These are phyloP conservation scores for Calonectria hawksworthii DNA, from an alignment of 2,329 filamentous ascomycete species.

Conservation along the genomic window DNA sequence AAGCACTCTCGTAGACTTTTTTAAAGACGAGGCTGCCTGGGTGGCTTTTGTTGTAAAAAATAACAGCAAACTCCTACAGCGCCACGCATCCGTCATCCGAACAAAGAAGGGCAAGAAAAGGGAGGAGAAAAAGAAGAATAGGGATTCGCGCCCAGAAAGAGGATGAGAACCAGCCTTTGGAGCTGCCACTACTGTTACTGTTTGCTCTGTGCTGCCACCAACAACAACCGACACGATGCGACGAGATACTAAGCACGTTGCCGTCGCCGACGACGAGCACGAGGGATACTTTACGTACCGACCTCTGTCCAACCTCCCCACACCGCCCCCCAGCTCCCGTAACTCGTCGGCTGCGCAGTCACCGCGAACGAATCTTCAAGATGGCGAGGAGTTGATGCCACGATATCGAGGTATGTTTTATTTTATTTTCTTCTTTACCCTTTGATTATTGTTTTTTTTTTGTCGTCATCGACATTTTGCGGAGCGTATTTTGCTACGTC, in stretches of 20 bases:
- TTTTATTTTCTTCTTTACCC: neutral
- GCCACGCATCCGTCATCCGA: conserved; percentile 9
- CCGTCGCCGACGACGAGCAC: conserved; percentile 34
- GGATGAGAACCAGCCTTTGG: conserved; percentile 40
- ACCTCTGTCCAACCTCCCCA: conserved; percentile 77
- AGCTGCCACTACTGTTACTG: conserved; percentile 33
- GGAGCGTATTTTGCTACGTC: neutral
- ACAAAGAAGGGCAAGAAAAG: neutral
- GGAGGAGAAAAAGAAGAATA: neutral
- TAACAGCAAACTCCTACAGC: conserved; percentile 5
- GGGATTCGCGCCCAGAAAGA: conserved; percentile 25
- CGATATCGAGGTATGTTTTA: conserved; percentile 54
- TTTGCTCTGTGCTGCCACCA: conserved; percentile 30
- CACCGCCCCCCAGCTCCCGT: conserved; percentile 71
- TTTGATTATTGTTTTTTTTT: neutral
- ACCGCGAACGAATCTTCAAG: conserved; percentile 57
- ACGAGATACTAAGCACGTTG: conserved; percentile 38
- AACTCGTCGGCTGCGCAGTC: conserved; percentile 60
- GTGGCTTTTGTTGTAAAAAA: conserved; percentile 15
- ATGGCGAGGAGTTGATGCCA: conserved; percentile 59
- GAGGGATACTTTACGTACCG: conserved; percentile 75
- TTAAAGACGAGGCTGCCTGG: conserved; percentile 29
- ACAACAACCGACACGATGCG: conserved; percentile 38
- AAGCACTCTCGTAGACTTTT: conserved; percentile 35
- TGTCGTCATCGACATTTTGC: neutral